Evolutionary conservation across 371 early-diverging fungal genomes (phyloP), one percentile per base, ranked within the genome.

Genomic region (Mortierella sp.): DNA sequence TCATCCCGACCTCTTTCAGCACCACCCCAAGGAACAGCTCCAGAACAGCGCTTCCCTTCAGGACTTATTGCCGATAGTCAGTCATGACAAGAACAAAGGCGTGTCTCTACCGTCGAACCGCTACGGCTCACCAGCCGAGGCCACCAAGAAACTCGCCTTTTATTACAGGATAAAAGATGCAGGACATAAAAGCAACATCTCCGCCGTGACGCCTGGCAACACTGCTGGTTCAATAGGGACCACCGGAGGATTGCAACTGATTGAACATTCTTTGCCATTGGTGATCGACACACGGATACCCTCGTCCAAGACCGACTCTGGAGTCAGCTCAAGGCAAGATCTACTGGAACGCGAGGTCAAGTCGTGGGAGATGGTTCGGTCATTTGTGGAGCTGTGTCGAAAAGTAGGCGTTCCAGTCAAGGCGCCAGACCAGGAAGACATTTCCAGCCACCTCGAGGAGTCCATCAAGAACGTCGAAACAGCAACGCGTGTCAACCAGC

Each of bases 321-420:
- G 9, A 10, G 43, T 26, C 19, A 44, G 16, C 34, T 14, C 70
- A 21, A 72, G 69, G 54, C 61, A 51, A 34, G 40, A 43, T 9
- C 64, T 46, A 8, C 69, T 86, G 5, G 82, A 86, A 28, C 86
- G 72, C 19, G 86, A 86, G 34, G 51, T 79, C 75, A 76, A 75
- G 37, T 81, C 86, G 21, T 86, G 86, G 86, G 71, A 79, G 54
- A 86, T 79, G 82, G 82, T 86, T 0, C 86, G 79, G 71, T 86
- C 86, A 1, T 86, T 86, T 43, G 10, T 86, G 70, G 80, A 81
- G 14, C 80, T 86, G 26, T 86, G 86, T 48, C 69, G 72, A n/a
- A 86, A 86, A 75, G 81, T 86, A 16, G 86, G 79, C 19, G 75
- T 86, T 1, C 26, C 82, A 0, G 77, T 86, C n/a, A 82, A 78